phyloP scores from a whole-genome alignment of 78 protist species.

The Dictyostelium firmibasis region DNA sequence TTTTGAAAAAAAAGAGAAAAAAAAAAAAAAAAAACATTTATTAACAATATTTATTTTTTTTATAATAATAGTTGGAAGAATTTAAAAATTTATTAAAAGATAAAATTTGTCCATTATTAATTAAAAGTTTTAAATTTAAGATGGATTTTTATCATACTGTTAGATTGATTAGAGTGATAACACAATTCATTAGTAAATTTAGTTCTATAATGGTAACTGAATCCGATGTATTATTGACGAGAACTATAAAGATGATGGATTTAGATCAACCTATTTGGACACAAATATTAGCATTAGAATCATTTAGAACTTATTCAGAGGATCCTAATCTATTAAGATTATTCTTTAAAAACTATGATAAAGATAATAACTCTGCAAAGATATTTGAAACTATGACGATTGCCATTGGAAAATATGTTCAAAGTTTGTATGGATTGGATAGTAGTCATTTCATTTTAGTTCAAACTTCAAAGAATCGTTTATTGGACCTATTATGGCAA shows the following conservation, averaged over 20 bases:
- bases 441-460: neutral
- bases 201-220: constrained; percentile 69
- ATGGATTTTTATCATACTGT: constrained; percentile 74
- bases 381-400: constrained; percentile 33
- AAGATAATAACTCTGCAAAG: constrained; percentile 57
- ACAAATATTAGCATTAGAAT: constrained; percentile 72
- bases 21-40: too few relatives aligned
- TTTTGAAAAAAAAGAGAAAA: too few relatives aligned
- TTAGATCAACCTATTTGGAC: constrained; percentile 53
- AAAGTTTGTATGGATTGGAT: constrained; percentile 27
- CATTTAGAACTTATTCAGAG: constrained; percentile 55
- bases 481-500: constrained; percentile 39
- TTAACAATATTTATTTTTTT: neutral
- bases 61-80: constrained; percentile 33
- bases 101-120: constrained; percentile 77
- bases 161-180: constrained; percentile 71
- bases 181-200: constrained; percentile 68
- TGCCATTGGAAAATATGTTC: constrained; percentile 53
- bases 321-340: constrained; percentile 63
- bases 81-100: constrained; percentile 75
- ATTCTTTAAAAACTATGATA: constrained; percentile 51
- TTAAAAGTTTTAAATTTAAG: constrained; percentile 60
- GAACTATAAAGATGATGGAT: constrained; percentile 66
- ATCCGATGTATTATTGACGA: constrained; percentile 66
- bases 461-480: constrained; percentile 38